Evolutionary conservation across 345 rosid species (phyloP).

Genomic region (Euphorbia tirucalli): DNA sequence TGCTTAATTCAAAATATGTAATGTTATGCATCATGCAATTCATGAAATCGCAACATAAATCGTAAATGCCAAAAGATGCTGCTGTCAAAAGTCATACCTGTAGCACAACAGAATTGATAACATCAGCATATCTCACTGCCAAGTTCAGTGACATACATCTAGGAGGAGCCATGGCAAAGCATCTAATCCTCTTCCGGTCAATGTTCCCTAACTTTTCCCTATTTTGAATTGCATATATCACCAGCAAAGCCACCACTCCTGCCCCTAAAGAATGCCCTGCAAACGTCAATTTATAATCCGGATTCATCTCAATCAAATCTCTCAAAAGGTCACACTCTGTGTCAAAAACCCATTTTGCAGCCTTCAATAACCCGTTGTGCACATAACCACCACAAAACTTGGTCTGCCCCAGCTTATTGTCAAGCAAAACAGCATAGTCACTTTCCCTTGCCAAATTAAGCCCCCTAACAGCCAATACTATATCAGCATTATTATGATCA

Average conservation of each 20-base stretch:
- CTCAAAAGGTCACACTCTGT: constrained; percentile 56
- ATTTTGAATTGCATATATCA: constrained; percentile 57
- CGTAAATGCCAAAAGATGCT: not conserved
- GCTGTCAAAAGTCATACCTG: constrained; percentile 48
- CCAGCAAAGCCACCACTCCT: constrained; percentile 70
- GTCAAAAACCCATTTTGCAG: constrained; percentile 80
- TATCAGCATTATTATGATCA: constrained; percentile 59
- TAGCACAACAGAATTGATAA: constrained; percentile 77
- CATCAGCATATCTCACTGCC: constrained; percentile 88
- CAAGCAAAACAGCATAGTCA: constrained; percentile 86
- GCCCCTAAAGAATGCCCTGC: constrained; percentile 93
- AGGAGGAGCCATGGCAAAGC: constrained; percentile 87
- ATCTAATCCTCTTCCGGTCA: constrained; percentile 74
- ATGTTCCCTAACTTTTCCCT: constrained; percentile 57
- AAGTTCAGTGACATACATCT: constrained; percentile 87
- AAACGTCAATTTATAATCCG: constrained; percentile 70
- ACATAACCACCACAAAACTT: constrained; percentile 92
- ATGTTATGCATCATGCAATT: not conserved
- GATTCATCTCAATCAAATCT: constrained; percentile 54
- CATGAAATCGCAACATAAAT: not conserved
- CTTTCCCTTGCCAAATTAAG: constrained; percentile 79
- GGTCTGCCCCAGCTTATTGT: constrained; percentile 82
- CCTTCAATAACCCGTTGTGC: constrained; percentile 80
- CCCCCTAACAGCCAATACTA: constrained; percentile 72
- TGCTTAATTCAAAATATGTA: not conserved